phyloP scores from a whole-genome alignment of 352 stramenopile genomes.

The Pythium sukuiense region DNA sequence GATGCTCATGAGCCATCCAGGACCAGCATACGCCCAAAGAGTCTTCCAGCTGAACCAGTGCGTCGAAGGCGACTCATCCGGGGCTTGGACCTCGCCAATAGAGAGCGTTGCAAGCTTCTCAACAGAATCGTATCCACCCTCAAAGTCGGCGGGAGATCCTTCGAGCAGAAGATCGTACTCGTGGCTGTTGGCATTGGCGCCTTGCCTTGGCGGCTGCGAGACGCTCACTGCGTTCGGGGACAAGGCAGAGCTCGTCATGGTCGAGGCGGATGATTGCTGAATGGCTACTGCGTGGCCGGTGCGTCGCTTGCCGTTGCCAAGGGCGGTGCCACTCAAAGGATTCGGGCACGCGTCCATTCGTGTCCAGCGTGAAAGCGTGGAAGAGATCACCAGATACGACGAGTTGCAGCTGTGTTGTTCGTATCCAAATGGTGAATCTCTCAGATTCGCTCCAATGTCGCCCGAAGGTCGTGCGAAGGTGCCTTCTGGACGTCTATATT shows the following conservation, averaged over 20 bases:
- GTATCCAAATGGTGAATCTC: slow-evolving; percentile 8
- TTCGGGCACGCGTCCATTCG: slow-evolving; percentile 11
- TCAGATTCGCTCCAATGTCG: slow-evolving; percentile 5
- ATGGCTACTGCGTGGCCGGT: neutral
- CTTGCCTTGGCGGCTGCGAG: neutral
- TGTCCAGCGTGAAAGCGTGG: neutral
- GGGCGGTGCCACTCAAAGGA: neutral
- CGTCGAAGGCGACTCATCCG: slow-evolving; percentile 42
- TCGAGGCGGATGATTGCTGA: slow-evolving; percentile 1
- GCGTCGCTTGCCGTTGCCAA: neutral
- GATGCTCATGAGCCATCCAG: slow-evolving; percentile 92
- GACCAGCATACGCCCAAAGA: slow-evolving; percentile 81
- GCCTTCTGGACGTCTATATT: neutral
- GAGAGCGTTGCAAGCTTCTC: slow-evolving; percentile 55
- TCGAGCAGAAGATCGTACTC: slow-evolving; percentile 27
- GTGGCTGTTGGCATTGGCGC: neutral
- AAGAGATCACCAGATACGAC: neutral
- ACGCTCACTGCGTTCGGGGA: neutral
- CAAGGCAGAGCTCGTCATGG: slow-evolving; percentile 25
- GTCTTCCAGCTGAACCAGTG: slow-evolving; percentile 57
- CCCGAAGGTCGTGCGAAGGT: slow-evolving; percentile 12
- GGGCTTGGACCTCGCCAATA: slow-evolving; percentile 49
- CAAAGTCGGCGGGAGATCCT: neutral
- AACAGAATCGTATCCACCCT: slow-evolving; percentile 40
- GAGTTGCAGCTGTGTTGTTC: slow-evolving; percentile 9